phyloP scores from a whole-genome alignment of 2,329 filamentous ascomycete species.

The Teratosphaeria gauchensis region DNA sequence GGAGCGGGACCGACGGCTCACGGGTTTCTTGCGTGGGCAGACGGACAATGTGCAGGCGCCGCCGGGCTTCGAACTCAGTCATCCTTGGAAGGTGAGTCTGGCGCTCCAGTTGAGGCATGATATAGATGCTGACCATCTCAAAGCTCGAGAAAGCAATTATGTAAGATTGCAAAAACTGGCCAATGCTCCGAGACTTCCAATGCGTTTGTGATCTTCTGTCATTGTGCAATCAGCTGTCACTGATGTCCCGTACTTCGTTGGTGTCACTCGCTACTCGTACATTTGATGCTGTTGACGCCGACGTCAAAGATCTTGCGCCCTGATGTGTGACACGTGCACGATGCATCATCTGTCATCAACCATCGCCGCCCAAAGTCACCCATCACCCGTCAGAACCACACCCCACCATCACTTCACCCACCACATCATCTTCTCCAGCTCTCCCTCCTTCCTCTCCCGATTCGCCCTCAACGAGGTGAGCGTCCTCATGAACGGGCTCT shows the following conservation, averaged over 20 bases:
- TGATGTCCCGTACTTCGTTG: not conserved
- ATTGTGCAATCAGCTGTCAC: not conserved
- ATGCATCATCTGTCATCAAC: not conserved
- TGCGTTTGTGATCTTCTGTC: not conserved
- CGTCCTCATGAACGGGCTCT: not conserved
- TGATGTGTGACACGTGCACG: too few relatives aligned
- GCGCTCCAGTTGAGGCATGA: not conserved
- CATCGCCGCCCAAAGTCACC: too few relatives aligned
- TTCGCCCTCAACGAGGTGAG: not conserved
- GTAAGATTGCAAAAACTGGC: not conserved
- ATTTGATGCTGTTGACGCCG: not conserved
- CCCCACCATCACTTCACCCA: not conserved
- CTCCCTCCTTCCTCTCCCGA: not conserved
- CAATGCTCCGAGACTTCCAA: not conserved
- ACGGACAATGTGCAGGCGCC: slow-evolving; percentile 50
- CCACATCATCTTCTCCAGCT: not conserved
- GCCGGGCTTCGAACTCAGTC: slow-evolving; percentile 55
- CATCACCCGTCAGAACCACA: too few relatives aligned
- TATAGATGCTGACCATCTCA: not conserved
- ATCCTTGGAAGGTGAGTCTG: slow-evolving; percentile 53
- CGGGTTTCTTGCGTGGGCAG: slow-evolving; percentile 52
- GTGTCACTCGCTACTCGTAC: not conserved
- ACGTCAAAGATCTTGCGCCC: not conserved
- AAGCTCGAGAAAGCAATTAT: slow-evolving; percentile 17
- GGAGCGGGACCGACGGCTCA: slow-evolving; percentile 55